These are phyloP conservation scores for Gastrodia elata DNA, from an alignment of 106 monocot genomes.

Conservation along the genomic window DNA sequence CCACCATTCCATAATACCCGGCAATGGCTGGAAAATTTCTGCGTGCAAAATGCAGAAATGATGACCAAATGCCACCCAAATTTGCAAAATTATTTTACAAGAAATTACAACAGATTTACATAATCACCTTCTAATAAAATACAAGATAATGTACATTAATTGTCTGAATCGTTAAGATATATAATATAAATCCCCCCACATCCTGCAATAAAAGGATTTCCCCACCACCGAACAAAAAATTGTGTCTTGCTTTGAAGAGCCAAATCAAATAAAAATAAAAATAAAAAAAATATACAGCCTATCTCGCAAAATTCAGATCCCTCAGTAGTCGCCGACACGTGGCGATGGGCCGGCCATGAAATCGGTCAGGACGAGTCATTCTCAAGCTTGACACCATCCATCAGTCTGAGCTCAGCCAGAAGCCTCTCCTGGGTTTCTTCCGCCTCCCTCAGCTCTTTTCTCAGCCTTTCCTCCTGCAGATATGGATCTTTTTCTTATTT, in stretches of 20 bases:
- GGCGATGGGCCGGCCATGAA: neutral
- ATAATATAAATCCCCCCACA: neutral
- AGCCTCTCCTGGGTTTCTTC: neutral
- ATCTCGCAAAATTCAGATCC: neutral
- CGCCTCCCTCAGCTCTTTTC: neutral
- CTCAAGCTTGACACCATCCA: neutral
- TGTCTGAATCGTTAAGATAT: neutral
- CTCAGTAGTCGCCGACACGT: neutral
- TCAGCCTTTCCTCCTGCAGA: slow-evolving; percentile 1
- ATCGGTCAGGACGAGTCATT: neutral
- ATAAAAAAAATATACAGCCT: neutral
- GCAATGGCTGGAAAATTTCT: too few relatives aligned
- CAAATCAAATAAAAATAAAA: slow-evolving; percentile 1
- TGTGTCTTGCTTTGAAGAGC: neutral
- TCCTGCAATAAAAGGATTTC: neutral
- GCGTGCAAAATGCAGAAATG: too few relatives aligned
- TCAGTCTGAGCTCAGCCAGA: neutral
- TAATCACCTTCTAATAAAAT: neutral
- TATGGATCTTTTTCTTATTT: too few relatives aligned
- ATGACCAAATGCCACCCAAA: too few relatives aligned
- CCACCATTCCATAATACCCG: too few relatives aligned
- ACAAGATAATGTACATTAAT: neutral
- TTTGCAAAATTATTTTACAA: neutral
- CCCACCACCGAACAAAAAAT: neutral
- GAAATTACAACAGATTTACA: neutral